These are phyloP conservation scores for Cladophialophora chaetospira DNA, from an alignment of 2,329 filamentous ascomycete genomes.

Conservation along the genomic window DNA sequence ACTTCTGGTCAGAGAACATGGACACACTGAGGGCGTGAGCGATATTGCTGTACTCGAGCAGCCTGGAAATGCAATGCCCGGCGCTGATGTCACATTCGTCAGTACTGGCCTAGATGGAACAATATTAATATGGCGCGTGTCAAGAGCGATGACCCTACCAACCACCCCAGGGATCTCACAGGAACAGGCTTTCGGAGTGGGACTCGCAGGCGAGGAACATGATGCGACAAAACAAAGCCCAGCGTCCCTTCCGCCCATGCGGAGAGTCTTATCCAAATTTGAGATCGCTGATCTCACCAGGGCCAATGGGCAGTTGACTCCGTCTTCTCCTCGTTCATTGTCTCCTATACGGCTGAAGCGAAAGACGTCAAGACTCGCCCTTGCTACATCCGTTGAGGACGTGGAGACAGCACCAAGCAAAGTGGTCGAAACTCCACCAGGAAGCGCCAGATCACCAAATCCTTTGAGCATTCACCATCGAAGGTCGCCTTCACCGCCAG, in stretches of 20 bases:
- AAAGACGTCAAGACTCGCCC: conserved; percentile 56
- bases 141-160: conserved; percentile 39
- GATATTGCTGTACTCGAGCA: conserved; percentile 71
- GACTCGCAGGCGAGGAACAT: conserved; percentile 37
- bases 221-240: conserved; percentile 51
- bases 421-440: conserved; percentile 38
- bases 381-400: conserved; percentile 41
- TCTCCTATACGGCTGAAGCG: conserved; percentile 57
- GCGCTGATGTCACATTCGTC: conserved; percentile 55
- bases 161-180: conserved; percentile 37
- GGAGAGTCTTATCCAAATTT: conserved; percentile 81
- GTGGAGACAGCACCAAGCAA: conserved; percentile 28
- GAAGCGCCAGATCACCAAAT: conserved; percentile 34
- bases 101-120: conserved; percentile 79
- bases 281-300: conserved; percentile 78
- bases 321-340: conserved; percentile 45
- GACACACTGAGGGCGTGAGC: conserved; percentile 91
- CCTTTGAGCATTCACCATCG: conserved; percentile 26
- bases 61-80: conserved; percentile 53
- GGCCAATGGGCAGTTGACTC: conserved; percentile 48
- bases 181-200: conserved; percentile 34
- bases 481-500: conserved; percentile 45
- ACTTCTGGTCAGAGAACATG: conserved; percentile 87
- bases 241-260: conserved; percentile 69
- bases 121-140: conserved; percentile 73